These are phyloP conservation scores for Leccinum ochraceum DNA, from an alignment of 768 basidiomycete genomes.

Conservation along the genomic window DNA sequence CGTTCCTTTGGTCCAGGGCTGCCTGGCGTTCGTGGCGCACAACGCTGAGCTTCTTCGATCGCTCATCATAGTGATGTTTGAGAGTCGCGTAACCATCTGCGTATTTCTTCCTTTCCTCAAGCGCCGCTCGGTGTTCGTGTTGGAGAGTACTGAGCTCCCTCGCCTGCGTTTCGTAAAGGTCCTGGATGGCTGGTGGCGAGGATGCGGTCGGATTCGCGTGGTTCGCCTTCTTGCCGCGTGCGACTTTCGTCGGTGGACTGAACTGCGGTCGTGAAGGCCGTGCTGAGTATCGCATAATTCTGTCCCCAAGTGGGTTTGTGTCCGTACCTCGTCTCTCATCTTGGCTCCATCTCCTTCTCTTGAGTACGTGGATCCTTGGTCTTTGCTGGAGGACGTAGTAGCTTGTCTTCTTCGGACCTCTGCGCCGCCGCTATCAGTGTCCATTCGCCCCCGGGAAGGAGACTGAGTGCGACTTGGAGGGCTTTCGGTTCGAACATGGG, in stretches of 20 bases:
- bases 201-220: not conserved
- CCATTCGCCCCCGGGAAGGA: not conserved
- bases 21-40: slow-evolving; percentile 9
- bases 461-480: not conserved
- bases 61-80: slow-evolving; percentile 11
- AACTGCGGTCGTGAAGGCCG: not conserved
- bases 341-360: not conserved
- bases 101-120: slow-evolving; percentile 13
- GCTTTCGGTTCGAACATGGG: not conserved
- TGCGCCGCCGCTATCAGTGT: not conserved
- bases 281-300: not conserved
- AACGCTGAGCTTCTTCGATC: not conserved
- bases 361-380: not conserved
- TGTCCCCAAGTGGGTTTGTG: not conserved
- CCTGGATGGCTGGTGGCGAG: not conserved
- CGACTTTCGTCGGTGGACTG: slow-evolving; percentile 2
- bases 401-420: not conserved
- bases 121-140: not conserved
- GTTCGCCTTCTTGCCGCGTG: not conserved
- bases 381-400: not conserved
- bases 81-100: not conserved
- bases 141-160: slow-evolving; percentile 10
- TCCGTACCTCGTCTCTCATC: slow-evolving; percentile 11
- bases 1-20: slow-evolving; percentile 3
- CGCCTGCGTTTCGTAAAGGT: slow-evolving; percentile 4